Conservation (phyloP, 257 asterid genomes). For the Catharanthus roseus region DNA sequence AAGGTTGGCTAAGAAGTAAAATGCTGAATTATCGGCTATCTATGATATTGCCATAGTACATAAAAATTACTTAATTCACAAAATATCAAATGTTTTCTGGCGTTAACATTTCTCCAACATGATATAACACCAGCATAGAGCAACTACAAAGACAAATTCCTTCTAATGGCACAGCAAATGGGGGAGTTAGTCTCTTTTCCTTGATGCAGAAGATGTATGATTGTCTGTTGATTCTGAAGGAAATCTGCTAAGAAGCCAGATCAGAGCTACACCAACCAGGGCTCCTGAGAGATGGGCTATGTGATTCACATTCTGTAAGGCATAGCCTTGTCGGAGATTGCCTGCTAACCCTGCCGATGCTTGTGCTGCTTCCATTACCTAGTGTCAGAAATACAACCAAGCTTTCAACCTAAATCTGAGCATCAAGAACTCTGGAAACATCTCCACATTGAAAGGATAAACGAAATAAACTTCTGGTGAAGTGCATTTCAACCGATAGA, state of each 20-base stretch:
- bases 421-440: not conserved
- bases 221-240: slow-evolving; percentile 41
- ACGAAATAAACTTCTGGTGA: not conserved
- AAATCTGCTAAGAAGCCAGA: slow-evolving; percentile 67
- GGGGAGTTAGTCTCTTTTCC: slow-evolving; percentile 4
- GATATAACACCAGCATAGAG: not conserved
- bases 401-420: not conserved
- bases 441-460: not conserved
- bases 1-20: no score
- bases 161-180: not conserved
- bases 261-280: slow-evolving; percentile 68
- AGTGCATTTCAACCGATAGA: not conserved
- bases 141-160: not conserved
- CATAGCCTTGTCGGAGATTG: slow-evolving; percentile 42
- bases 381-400: slow-evolving; percentile 9
- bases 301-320: slow-evolving; percentile 75
- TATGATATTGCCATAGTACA: not conserved
- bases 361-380: slow-evolving; percentile 99
- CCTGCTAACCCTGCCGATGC: slow-evolving; percentile 71
- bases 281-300: slow-evolving; percentile 96
- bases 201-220: slow-evolving; percentile 1
- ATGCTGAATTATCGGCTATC: not conserved
- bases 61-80: not conserved
- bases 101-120: not conserved
- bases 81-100: not conserved